Base-by-base conservation (phyloP, 106 monocot genomes). In the Phalaenopsis equestris region DNA sequence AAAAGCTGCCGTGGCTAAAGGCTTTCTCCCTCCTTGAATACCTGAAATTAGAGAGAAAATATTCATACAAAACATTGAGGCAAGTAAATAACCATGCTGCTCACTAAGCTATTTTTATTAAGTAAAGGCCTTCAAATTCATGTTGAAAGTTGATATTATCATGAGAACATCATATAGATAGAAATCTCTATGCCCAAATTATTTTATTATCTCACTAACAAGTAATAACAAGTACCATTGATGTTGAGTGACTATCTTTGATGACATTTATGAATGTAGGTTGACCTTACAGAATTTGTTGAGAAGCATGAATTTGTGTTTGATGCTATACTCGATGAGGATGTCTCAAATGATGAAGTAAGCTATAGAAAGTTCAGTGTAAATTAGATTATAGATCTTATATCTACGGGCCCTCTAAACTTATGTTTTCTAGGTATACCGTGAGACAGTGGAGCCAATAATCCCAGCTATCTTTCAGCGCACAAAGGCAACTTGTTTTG, bases 231-330 rank as follows among this genome's bases (percentile, higher is more conserved):
- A 30, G 30, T 30, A 30, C 30, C 30, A 30, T 73, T 73, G 41
- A 42, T 42, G 16, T 42, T 43, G 16, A 16, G 3, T 74, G 2
- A 4, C 42, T 45, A 19, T 45, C 9, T 45, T 19, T 45, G 3
- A 2, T 74, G 43, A 0, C 6, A 74, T 70, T 38, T 70, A 38
- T 70, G 70, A 15, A 39, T 56, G 79, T 73, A 96, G 96, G 96
- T 96, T 43, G 96, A 96, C 80, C 78, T 96, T 86, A 96, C 96
- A 79, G 94, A 93, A 76, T 96, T 94, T 85, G 96, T 96, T 77
- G 96, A 96, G 85, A 91, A 94, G 80, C 96, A 96, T 86, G 96
- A 96, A 61, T 96, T 97, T 85, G 94, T 81, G 81, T 97, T 79
- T 65, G 79, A 79, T 79, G 64, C 79, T 79, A 42, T 79, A 19